A percentile compares a stretch with the other conserved stretches of the same genome.
Evolutionary conservation across 257 asterid genomes (phyloP).

Genomic region (Voacanga thouarsii): DNA sequence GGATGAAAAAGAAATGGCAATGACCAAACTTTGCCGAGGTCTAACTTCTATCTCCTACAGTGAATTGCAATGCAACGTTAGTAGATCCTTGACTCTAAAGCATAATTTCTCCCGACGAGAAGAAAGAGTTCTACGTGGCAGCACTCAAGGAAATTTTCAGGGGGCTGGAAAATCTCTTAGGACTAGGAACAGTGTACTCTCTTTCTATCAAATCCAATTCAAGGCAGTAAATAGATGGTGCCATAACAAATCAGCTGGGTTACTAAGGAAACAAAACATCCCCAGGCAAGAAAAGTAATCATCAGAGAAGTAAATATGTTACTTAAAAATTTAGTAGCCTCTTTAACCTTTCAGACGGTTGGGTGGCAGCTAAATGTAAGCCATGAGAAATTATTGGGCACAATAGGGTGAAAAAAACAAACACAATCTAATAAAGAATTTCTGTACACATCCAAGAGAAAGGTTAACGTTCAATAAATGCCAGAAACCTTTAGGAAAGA

Average conservation of each 20-base stretch:
- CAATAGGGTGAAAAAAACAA: background rate
- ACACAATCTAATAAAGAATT: background rate
- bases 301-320: background rate
- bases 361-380: background rate
- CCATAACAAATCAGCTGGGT: background rate
- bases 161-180: too few relatives aligned
- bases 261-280: background rate
- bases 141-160: too few relatives aligned
- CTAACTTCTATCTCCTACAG: too few relatives aligned
- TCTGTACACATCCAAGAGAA: slow-evolving; percentile 7
- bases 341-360: background rate
- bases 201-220: background rate
- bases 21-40: too few relatives aligned
- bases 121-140: too few relatives aligned
- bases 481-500: background rate
- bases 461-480: background rate
- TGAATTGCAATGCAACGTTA: too few relatives aligned
- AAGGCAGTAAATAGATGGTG: background rate
- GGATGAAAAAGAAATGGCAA: background rate
- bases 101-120: too few relatives aligned
- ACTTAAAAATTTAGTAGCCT: background rate
- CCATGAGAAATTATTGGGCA: background rate
- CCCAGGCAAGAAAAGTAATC: background rate
- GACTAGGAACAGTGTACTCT: too few relatives aligned
- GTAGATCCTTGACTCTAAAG: too few relatives aligned